These are phyloP conservation scores for Tylopilus sp. DNA, from an alignment of 1,284 basidiomycete species.

Conservation along the genomic window DNA sequence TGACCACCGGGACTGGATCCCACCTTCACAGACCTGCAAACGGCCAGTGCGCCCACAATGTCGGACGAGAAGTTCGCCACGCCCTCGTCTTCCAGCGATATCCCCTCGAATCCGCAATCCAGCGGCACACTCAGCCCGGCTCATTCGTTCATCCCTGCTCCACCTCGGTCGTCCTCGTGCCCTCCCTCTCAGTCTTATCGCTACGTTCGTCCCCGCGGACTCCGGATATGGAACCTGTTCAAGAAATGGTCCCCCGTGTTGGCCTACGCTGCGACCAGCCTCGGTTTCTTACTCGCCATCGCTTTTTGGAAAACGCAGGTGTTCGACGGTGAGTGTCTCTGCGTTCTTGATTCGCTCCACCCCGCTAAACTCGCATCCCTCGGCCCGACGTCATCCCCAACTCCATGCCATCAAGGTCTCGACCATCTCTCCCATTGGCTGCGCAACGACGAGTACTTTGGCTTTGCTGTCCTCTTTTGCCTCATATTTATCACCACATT, in stretches of 20 bases:
- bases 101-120: slow-evolving; percentile 12
- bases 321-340: slow-evolving; percentile 53
- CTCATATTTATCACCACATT: slow-evolving; percentile 80
- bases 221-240: slow-evolving; percentile 52
- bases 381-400: not conserved
- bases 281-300: slow-evolving; percentile 66
- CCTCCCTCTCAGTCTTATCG: slow-evolving; percentile 28
- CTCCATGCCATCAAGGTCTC: slow-evolving; percentile 43
- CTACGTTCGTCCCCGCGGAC: slow-evolving; percentile 46
- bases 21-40: not conserved
- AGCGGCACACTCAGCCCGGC: slow-evolving; percentile 13
- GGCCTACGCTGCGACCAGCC: slow-evolving; percentile 60
- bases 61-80: slow-evolving; percentile 23
- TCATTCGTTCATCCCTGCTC: slow-evolving; percentile 22
- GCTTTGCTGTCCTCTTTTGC: slow-evolving; percentile 66
- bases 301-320: slow-evolving; percentile 69
- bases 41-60: slow-evolving; percentile 11
- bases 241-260: slow-evolving; percentile 71
- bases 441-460: slow-evolving; percentile 58
- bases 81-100: slow-evolving; percentile 11
- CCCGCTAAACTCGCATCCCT: slow-evolving; percentile 6
- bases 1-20: not conserved
- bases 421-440: slow-evolving; percentile 72
- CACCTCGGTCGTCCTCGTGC: slow-evolving; percentile 9
- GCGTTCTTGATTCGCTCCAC: slow-evolving; percentile 1